Percentiles rank a stretch among this genome's conserved stretches.
phyloP scores from a whole-genome alignment of 495 filamentous ascomycete genomes.

The Tuber borchii region DNA sequence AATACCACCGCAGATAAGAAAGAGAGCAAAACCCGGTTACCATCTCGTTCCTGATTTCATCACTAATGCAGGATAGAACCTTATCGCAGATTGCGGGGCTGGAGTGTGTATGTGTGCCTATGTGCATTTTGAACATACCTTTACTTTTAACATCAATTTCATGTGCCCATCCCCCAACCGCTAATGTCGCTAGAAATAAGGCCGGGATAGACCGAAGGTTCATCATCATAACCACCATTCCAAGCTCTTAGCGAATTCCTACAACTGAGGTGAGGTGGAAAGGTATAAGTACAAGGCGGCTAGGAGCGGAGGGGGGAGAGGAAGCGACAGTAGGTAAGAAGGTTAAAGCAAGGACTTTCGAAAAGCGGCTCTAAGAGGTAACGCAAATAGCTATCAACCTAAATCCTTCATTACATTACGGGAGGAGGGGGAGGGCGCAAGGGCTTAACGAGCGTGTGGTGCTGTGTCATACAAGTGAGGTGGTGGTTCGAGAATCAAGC shows the following conservation, averaged over 20 bases:
- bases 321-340: not conserved
- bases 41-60: not conserved
- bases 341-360: not conserved
- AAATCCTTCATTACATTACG: not conserved
- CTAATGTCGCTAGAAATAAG: not conserved
- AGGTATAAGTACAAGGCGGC: not conserved
- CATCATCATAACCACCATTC: not conserved
- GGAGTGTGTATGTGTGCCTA: not conserved
- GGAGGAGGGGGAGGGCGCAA: not conserved
- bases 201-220: not conserved
- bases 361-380: not conserved
- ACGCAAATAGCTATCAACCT: not conserved
- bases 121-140: not conserved
- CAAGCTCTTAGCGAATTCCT: not conserved
- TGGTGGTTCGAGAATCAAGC: not conserved
- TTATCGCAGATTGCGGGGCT: not conserved
- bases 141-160: not conserved
- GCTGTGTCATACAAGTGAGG: not conserved
- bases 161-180: not conserved
- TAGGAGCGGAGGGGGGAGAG: not conserved
- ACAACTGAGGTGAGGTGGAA: not conserved
- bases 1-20: constrained; percentile 44
- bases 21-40: not conserved
- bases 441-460: not conserved
- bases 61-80: not conserved